Evolutionary conservation across 208 protist species (phyloP), one percentile per base, ranked within the genome.

Genomic region (Leishmania mexicana): DNA sequence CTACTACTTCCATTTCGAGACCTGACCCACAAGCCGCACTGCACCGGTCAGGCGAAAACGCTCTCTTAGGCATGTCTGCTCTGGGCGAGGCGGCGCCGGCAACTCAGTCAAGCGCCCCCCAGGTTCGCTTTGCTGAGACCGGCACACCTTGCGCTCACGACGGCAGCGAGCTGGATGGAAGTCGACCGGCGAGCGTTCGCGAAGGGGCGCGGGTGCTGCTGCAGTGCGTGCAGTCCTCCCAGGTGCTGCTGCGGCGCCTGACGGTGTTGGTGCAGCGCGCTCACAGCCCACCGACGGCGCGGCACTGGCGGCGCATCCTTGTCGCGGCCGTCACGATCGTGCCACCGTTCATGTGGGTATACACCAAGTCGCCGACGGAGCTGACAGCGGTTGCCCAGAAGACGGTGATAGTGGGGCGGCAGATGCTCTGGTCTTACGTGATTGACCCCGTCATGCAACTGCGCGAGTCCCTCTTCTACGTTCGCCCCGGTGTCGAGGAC

Each of bases 401-500:
- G n/a, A 82, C 85, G 35, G 82, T 62, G 40, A 54, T 13, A 51
- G 42, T 80, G 28, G 64, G 80, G 64, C 73, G 65, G 38, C 79
- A 83, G 40, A n/a, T 96, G n/a, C 54, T 85, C 45, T 78, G 58
- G 42, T 88, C 79, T 57, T 97, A 95, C 80, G 75, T 94, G 75
- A 28, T 91, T 47, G 78, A 89, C 53, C 92, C 92, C 0, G 54
- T 90, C 6, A 28, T 70, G 75, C 86, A 93, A 79, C 76, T 97
- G 76, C 78, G 68, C 19, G 84, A 89, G 75, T 87, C 87, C 19
- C 60, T 97, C 68, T 89, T 90, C 54, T 90, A 88, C 79, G 81
- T 89, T 40, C 90, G 93, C 4, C 89, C 90, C 4, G 90, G 92
- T 17, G 92, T 93, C 24, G 83, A 94, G 77, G 90, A 94, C 49